phyloP scores from a whole-genome alignment of 192 early-diverging fungal species.

The Funneliformis mosseae region DNA sequence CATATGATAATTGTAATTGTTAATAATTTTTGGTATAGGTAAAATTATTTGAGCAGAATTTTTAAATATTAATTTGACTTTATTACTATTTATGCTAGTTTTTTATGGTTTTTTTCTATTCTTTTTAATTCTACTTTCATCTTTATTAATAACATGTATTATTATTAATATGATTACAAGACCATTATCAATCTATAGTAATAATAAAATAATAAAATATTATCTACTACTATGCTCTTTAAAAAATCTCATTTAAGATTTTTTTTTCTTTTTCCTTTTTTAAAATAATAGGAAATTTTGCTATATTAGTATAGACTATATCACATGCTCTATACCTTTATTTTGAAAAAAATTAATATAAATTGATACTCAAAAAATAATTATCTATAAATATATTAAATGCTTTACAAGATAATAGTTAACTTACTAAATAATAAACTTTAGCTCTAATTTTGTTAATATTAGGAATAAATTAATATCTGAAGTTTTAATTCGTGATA shows the following conservation, averaged over 20 bases:
- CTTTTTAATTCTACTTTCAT: background rate
- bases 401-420: background rate
- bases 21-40: conserved; percentile 31
- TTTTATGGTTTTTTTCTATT: background rate
- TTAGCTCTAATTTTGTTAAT: conserved; percentile 4
- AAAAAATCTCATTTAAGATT: conserved; percentile 10
- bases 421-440: conserved; percentile 29
- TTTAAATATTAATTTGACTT: conserved; percentile 17
- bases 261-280: background rate
- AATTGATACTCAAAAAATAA: conserved; percentile 35
- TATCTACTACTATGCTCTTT: conserved; percentile 19
- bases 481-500: conserved; percentile 12
- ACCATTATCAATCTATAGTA: conserved; percentile 35
- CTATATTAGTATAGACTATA: conserved; percentile 13
- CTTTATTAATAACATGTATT: conserved; percentile 26
- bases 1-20: conserved; percentile 39
- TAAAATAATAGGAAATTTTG: conserved; percentile 5
- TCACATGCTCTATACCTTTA: conserved; percentile 31
- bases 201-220: conserved; percentile 8
- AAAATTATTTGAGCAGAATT: conserved; percentile 13
- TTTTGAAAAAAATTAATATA: conserved; percentile 30
- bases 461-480: background rate
- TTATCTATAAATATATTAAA: conserved; percentile 43
- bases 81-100: conserved; percentile 30
- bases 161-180: conserved; percentile 35